phyloP scores from a whole-genome alignment of 2,329 filamentous ascomycete species.

The Nemania bipapillata region DNA sequence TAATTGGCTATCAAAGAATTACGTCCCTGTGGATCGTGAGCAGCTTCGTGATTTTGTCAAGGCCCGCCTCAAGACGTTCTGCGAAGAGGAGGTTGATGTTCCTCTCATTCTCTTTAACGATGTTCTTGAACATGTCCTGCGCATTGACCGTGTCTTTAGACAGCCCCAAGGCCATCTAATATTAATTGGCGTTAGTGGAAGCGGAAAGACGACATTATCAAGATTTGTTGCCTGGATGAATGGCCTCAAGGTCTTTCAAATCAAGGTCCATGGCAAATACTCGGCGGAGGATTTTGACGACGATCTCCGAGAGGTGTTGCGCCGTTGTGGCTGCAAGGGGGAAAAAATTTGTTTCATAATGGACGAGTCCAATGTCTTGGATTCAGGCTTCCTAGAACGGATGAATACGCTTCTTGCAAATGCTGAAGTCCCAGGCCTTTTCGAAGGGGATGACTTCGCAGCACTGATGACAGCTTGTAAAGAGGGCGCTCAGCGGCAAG shows the following conservation, averaged over 20 bases:
- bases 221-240: constrained; percentile 99
- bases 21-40: constrained; percentile 94
- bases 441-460: constrained; percentile 98
- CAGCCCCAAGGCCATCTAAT: constrained; percentile 98
- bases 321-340: constrained; percentile 94
- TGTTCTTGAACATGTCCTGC: constrained; percentile 95
- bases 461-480: constrained; percentile 99
- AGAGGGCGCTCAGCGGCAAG: constrained; percentile 95
- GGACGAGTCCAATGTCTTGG: constrained; percentile 98
- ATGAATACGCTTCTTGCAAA: constrained; percentile 99
- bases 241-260: constrained; percentile 97
- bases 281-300: constrained; percentile 99
- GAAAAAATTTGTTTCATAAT: constrained; percentile 99
- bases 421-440: constrained; percentile 97
- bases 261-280: constrained; percentile 99
- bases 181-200: constrained; percentile 96
- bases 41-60: constrained; percentile 97
- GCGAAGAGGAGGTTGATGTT: constrained; percentile 98
- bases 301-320: constrained; percentile 90
- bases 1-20: constrained; percentile 99
- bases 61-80: constrained; percentile 96
- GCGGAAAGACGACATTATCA: constrained; percentile 97
- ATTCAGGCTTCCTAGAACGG: constrained; percentile 97
- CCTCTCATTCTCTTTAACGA: constrained; percentile 99
- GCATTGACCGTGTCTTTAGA: constrained; percentile 97